Percentiles rank a stretch among this genome's conserved stretches.
phyloP scores from a whole-genome alignment of 1,284 basidiomycete species.

The Sporisorium reilianum region DNA sequence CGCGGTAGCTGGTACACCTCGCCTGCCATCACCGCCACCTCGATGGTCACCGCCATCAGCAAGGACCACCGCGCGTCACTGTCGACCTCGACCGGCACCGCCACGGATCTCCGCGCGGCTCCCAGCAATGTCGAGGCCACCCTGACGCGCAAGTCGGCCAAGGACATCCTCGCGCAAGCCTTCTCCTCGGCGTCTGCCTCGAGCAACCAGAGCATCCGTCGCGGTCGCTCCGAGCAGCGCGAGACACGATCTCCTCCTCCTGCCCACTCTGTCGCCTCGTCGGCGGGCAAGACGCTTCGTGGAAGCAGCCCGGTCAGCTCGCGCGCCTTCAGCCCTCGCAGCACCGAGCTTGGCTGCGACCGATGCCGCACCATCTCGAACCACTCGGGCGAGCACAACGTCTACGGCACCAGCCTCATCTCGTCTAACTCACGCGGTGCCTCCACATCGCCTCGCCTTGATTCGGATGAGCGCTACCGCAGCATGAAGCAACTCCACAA shows the following conservation, averaged over 20 bases:
- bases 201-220: conserved; percentile 16
- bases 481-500: conserved; percentile 52
- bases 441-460: conserved; percentile 31
- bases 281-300: conserved; percentile 54
- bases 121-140: conserved; percentile 33
- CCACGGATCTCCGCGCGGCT: conserved; percentile 13
- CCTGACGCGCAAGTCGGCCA: conserved; percentile 45
- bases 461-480: conserved; percentile 36
- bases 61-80: conserved; percentile 25
- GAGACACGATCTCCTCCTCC: conserved; percentile 49
- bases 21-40: conserved; percentile 55
- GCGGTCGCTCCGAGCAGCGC: conserved; percentile 33
- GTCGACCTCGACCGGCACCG: conserved; percentile 11
- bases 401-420: conserved; percentile 41
- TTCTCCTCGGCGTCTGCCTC: conserved; percentile 12
- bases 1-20: conserved; percentile 58
- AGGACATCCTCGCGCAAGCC: conserved; percentile 38
- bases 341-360: conserved; percentile 45
- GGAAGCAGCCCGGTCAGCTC: conserved; percentile 44
- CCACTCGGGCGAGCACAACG: conserved; percentile 42
- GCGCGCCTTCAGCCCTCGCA: conserved; percentile 41
- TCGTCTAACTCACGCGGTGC: conserved; percentile 36
- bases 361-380: conserved; percentile 53
- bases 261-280: conserved; percentile 54
- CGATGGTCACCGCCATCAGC: conserved; percentile 46